phyloP scores from a whole-genome alignment of 345 rosid species.

The Geranium brycei region DNA sequence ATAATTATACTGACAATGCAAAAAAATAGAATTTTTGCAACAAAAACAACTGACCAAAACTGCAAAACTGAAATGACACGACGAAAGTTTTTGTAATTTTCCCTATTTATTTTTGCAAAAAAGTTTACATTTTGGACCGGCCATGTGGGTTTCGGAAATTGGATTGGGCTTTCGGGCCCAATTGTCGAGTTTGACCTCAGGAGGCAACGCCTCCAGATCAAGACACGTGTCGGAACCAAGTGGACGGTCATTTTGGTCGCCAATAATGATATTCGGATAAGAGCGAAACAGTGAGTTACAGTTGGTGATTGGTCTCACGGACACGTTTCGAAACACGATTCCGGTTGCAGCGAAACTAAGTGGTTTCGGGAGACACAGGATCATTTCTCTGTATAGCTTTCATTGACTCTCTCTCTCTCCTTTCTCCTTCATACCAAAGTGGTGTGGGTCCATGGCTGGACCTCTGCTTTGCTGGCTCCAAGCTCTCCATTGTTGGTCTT shows the following conservation, averaged over 20 bases:
- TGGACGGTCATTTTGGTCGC: not conserved
- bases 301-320: no score
- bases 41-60: no score
- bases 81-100: no score
- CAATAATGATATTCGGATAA: not conserved
- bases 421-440: not conserved
- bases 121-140: no score
- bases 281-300: not conserved
- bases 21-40: no score
- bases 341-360: not conserved
- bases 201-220: not conserved
- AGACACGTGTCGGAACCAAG: not conserved
- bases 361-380: not conserved
- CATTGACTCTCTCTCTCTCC: not conserved
- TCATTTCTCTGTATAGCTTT: not conserved
- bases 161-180: no score
- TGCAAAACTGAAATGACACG: no score
- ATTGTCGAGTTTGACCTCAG: no score
- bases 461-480: slow-evolving; percentile 75
- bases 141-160: no score
- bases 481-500: slow-evolving; percentile 56
- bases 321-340: not conserved
- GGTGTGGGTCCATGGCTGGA: slow-evolving; percentile 65
- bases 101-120: no score
- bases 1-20: no score